These are phyloP conservation scores for Cytospora schulzeri DNA, from an alignment of 2,329 filamentous ascomycete genomes.

Conservation along the genomic window DNA sequence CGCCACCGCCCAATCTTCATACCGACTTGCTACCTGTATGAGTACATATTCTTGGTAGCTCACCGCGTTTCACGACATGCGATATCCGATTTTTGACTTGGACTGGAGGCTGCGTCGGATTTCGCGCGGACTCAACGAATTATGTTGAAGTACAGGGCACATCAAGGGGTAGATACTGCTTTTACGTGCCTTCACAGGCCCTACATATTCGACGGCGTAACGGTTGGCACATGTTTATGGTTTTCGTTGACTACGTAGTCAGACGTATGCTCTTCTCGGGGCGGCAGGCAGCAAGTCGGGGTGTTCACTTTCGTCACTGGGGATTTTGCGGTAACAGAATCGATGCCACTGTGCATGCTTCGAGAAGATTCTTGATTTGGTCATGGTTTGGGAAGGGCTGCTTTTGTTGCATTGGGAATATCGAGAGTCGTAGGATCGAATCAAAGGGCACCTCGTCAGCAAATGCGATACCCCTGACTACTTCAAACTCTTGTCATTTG, in stretches of 20 bases:
- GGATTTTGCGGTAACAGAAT: background rate
- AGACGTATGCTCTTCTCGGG: background rate
- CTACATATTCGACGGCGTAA: background rate
- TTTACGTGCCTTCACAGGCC: background rate
- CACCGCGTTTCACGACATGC: background rate
- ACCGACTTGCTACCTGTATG: background rate
- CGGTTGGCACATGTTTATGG: background rate
- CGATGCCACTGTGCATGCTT: slow-evolving; percentile 1
- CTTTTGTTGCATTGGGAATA: slow-evolving; percentile 1
- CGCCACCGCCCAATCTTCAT: background rate
- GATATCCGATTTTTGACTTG: background rate
- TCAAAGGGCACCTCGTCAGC: slow-evolving; percentile 4
- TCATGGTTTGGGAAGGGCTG: slow-evolving; percentile 8
- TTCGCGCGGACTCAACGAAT: background rate
- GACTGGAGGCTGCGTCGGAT: background rate
- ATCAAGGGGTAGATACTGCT: background rate
- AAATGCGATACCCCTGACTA: slow-evolving; percentile 22
- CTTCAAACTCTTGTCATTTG: slow-evolving; percentile 1
- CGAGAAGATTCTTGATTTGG: slow-evolving; percentile 1
- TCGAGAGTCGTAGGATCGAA: background rate
- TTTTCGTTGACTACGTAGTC: background rate
- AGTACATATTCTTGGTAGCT: background rate
- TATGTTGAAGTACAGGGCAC: background rate
- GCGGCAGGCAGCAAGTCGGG: background rate
- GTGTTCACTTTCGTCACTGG: background rate